phyloP scores from a whole-genome alignment of 2,329 filamentous ascomycete species.

The Catunica adiposa region DNA sequence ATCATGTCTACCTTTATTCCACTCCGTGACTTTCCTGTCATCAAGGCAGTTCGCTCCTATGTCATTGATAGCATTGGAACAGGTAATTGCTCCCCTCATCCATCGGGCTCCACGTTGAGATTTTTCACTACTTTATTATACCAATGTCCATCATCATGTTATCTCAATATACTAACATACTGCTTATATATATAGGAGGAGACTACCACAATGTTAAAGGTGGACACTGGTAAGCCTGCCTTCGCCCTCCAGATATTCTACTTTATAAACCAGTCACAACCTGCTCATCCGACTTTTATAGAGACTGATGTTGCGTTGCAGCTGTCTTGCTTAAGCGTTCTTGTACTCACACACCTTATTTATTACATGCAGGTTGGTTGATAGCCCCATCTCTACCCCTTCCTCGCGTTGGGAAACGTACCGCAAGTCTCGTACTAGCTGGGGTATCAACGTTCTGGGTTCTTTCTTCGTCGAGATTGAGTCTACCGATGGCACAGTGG shows the following conservation, averaged over 20 bases:
- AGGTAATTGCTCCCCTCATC: constrained; percentile 22
- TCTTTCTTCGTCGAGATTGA: constrained; percentile 87
- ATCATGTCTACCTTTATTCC: background rate
- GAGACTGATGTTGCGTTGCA: background rate
- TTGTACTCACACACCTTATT: background rate
- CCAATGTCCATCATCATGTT: constrained; percentile 17
- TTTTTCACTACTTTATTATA: too few relatives aligned
- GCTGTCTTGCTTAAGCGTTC: background rate
- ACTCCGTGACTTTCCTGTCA: constrained; percentile 42
- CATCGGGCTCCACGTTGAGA: too few relatives aligned
- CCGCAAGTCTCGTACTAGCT: constrained; percentile 71
- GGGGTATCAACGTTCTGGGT: constrained; percentile 89
- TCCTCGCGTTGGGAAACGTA: constrained; percentile 84
- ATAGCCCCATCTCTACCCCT: constrained; percentile 80
- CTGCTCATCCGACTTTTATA: background rate
- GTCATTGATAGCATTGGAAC: constrained; percentile 47
- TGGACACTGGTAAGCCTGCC: constrained; percentile 41
- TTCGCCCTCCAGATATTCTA: background rate
- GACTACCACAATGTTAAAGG: constrained; percentile 87
- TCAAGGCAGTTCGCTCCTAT: constrained; percentile 59
- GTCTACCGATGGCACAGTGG: constrained; percentile 76
- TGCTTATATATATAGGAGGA: constrained; percentile 32
- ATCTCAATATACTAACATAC: constrained; percentile 13
- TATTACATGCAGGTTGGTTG: constrained; percentile 54
- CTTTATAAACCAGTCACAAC: background rate